These are phyloP conservation scores for Aspergillus novoparasiticus DNA, from an alignment of 2,329 filamentous ascomycete species.

Conservation along the genomic window DNA sequence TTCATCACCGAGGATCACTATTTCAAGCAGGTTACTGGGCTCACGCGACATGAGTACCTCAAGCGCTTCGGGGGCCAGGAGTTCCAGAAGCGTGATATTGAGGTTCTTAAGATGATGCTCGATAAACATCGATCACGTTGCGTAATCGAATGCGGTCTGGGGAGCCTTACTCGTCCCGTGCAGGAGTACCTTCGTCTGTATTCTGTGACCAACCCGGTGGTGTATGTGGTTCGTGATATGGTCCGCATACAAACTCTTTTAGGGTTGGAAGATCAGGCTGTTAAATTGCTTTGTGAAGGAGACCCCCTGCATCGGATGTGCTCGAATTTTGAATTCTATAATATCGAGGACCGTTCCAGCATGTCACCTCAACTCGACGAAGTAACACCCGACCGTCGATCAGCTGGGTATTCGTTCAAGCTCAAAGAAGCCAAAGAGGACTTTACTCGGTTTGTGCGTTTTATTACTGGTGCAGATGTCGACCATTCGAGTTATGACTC, in stretches of 20 bases:
- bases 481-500: conserved; percentile 59
- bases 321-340: conserved; percentile 52
- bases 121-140: conserved; percentile 46
- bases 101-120: conserved; percentile 46
- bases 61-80: conserved; percentile 43
- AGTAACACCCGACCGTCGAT: conserved; percentile 46
- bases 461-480: conserved; percentile 57
- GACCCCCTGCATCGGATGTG: conserved; percentile 51
- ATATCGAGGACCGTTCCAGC: conserved; percentile 48
- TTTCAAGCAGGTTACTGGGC: conserved; percentile 45
- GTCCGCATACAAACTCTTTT: conserved; percentile 43
- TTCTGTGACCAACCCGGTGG: conserved; percentile 41
- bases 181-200: conserved; percentile 45
- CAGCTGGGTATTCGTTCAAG: conserved; percentile 51
- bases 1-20: conserved; percentile 50
- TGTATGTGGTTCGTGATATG: conserved; percentile 47
- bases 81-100: conserved; percentile 46
- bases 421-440: conserved; percentile 60
- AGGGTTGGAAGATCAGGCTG: conserved; percentile 47
- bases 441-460: conserved; percentile 61
- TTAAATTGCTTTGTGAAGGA: conserved; percentile 46
- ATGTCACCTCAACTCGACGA: conserved; percentile 26
- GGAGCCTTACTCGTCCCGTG: conserved; percentile 45
- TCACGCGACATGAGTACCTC: conserved; percentile 46
- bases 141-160: conserved; percentile 48